Evolutionary conservation across 2,329 filamentous ascomycete genomes (phyloP), one percentile per base, ranked within the genome.

Genomic region (Penicillium sp.): DNA sequence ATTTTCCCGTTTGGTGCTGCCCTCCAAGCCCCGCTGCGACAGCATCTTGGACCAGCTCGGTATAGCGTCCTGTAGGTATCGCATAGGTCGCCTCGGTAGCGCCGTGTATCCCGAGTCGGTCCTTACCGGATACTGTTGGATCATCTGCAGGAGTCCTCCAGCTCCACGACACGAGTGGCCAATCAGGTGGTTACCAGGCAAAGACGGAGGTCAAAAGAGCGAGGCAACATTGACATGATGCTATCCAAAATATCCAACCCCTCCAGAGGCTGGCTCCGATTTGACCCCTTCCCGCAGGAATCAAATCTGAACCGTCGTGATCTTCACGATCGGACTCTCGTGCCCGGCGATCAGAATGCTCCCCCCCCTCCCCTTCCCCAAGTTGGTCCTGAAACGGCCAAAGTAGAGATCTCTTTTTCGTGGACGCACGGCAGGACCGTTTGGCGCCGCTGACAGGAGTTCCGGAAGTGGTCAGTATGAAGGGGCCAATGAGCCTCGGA

Each of bases 401-500:
- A 7, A 32, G 29, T 8, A 32, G 29, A 32, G 29, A 32, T 32
- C 29, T 32, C n/a, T 18, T 18, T 18, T 18, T 18, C 18, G 29
- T 32, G 3, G 40, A 25, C 6, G 33, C 18, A 18, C 29, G 25
- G 40, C 32, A 48, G 44, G 46, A 43, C 45, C 48, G 47, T 52
- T 54, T 56, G 43, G 54, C 37, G 49, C 41, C 45, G 32, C 34
- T 38, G 36, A 28, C 37, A 35, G 33, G 46, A 46, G 33, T 46
- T 45, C 29, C 29, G 11, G 29, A 11, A 4, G 8, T 27, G 47
- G 50, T 25, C 52, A 56, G 47, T 43, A 51, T 43, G 32, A 29
- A 43, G 28, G 25, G 26, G 38, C 53, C 39, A 56, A 57, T 57
- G 46, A 50, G 42, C 24, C 29, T 33, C n/a, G 29, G 11, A 11